Evolutionary conservation across 2,329 filamentous ascomycete genomes (phyloP).

Genomic region (Orbilia quercus): DNA sequence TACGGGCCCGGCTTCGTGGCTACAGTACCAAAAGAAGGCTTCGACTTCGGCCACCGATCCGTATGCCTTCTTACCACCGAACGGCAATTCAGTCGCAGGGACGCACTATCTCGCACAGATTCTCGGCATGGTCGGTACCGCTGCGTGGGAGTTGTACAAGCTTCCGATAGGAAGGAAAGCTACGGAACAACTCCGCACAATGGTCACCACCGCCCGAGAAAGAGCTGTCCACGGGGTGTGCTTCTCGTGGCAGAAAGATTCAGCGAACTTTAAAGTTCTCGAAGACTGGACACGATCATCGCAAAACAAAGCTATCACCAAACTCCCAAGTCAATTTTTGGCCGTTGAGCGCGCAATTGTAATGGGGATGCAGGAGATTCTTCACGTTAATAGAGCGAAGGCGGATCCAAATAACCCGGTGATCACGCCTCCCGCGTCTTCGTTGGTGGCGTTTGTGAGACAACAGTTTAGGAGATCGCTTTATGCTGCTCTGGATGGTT

Average conservation of each 20-base stretch:
- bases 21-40: conserved; percentile 23
- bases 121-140: conserved; percentile 80
- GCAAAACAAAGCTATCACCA: conserved; percentile 86
- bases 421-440: conserved; percentile 87
- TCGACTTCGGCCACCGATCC: conserved; percentile 56
- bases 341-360: conserved; percentile 86
- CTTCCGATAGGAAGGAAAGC: conserved; percentile 70
- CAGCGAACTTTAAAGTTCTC: conserved; percentile 88
- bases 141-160: conserved; percentile 46
- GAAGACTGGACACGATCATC: conserved; percentile 91
- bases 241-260: conserved; percentile 91
- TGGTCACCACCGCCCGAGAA: conserved; percentile 84
- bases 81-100: conserved; percentile 88
- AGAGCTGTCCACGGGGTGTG: conserved; percentile 86
- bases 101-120: conserved; percentile 89
- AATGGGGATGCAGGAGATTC: conserved; percentile 89
- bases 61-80: conserved; percentile 82
- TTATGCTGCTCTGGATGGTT: conserved; percentile 91
- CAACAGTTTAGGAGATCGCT: conserved; percentile 92
- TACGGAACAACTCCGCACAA: conserved; percentile 76
- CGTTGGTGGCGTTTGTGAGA: conserved; percentile 88
- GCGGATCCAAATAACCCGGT: conserved; percentile 77
- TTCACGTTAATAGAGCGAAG: conserved; percentile 89
- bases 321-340: conserved; percentile 87
- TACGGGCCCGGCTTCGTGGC: conserved; percentile 66